A percentile compares a stretch with the other conserved stretches of the same genome.
Conservation (phyloP, 768 basidiomycete species). For the Tylopilus intermedius region DNA sequence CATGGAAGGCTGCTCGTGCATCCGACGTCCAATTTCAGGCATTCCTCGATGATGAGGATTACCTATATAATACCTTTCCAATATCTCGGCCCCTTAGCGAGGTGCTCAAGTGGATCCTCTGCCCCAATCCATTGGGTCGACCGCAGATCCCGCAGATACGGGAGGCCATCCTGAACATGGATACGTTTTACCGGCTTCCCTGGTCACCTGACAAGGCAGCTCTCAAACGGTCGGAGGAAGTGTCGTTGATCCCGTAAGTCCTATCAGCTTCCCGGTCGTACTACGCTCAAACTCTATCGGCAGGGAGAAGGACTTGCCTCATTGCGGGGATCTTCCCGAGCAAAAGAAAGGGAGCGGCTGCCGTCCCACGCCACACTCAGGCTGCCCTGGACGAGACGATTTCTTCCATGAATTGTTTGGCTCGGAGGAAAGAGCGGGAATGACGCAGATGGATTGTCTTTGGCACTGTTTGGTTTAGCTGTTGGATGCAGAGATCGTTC, state of each 20-base stretch:
- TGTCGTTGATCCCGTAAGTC: background rate
- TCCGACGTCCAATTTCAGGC: conserved; percentile 11
- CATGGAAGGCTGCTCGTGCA: conserved; percentile 10
- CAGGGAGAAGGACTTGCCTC: background rate
- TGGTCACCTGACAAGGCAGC: background rate
- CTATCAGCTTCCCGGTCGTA: no score
- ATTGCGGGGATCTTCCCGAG: background rate
- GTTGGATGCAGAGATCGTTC: no score
- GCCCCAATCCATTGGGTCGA: conserved; percentile 12
- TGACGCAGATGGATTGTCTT: background rate
- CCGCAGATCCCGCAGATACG: conserved; percentile 18
- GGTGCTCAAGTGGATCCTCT: conserved; percentile 17
- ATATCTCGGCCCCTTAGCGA: conserved; percentile 14
- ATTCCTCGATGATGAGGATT: conserved; percentile 15
- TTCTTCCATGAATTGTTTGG: background rate
- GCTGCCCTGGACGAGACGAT: background rate
- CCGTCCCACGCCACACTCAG: background rate
- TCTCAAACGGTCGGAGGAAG: background rate
- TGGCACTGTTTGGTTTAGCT: background rate
- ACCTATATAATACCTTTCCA: conserved; percentile 10
- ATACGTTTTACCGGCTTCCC: conserved; percentile 13
- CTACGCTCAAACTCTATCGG: background rate
- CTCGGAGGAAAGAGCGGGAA: background rate
- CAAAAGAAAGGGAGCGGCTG: background rate
- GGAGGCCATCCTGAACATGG: conserved; percentile 11